These are phyloP conservation scores for Bidens hawaiensis DNA, from an alignment of 140 eudicot species.

Conservation along the genomic window DNA sequence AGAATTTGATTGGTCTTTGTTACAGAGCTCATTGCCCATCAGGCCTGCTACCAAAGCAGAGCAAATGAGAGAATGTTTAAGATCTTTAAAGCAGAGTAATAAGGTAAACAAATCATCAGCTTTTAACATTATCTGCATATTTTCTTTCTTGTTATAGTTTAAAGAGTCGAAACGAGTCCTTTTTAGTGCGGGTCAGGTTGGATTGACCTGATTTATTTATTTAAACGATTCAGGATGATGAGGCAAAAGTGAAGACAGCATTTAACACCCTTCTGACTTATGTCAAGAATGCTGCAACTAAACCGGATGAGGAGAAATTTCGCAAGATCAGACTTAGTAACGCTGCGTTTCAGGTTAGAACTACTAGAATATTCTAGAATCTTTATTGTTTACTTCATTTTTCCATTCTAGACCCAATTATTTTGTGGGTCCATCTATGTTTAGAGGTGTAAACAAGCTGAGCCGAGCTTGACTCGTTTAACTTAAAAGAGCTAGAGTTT, in stretches of 20 bases:
- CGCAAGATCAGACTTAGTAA: slow-evolving; percentile 89
- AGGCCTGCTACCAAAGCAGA: slow-evolving; percentile 96
- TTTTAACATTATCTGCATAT: neutral
- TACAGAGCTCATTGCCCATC: slow-evolving; percentile 78
- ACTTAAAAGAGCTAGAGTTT: no score
- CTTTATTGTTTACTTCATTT: no score
- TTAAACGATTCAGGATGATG: slow-evolving; percentile 57
- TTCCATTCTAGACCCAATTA: no score
- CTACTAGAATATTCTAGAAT: no score
- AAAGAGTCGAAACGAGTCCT: neutral
- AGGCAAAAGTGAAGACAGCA: slow-evolving; percentile 84
- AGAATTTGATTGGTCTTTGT: neutral
- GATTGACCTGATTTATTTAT: neutral
- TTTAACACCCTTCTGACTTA: slow-evolving; percentile 83
- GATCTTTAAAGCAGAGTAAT: slow-evolving; percentile 79
- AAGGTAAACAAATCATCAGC: slow-evolving; percentile 47
- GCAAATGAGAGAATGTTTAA: slow-evolving; percentile 94
- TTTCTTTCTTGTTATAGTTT: neutral
- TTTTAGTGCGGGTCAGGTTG: neutral
- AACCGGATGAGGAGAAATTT: slow-evolving; percentile 89
- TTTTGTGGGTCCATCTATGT: neutral
- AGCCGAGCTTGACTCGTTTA: no score
- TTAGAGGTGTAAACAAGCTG: no score
- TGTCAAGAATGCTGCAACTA: slow-evolving; percentile 76
- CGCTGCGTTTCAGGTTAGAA: slow-evolving; percentile 77